Percentiles rank a stretch among this genome's conserved stretches.
These are phyloP conservation scores for Xylaria telfairii DNA, from an alignment of 495 filamentous ascomycete genomes.

Conservation along the genomic window DNA sequence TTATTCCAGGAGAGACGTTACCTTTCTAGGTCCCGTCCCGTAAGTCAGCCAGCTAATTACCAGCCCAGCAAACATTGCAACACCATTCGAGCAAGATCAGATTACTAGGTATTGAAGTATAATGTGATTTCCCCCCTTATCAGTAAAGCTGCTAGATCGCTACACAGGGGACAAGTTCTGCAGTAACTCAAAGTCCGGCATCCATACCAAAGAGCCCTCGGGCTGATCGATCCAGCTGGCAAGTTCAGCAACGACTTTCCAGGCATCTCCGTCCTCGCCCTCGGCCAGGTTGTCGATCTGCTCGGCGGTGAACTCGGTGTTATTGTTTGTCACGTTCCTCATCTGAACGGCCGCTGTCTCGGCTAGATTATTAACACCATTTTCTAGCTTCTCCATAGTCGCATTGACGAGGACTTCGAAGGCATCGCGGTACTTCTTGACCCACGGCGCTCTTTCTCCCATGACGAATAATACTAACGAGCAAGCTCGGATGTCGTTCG, in stretches of 20 bases:
- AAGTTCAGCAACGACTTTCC: constrained; percentile 28
- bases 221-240: constrained; percentile 30
- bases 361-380: constrained; percentile 21
- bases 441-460: constrained; percentile 59
- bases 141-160: not conserved
- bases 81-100: not conserved
- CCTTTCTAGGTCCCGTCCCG: not conserved
- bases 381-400: constrained; percentile 57
- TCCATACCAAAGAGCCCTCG: constrained; percentile 25
- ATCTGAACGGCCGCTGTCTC: constrained; percentile 26
- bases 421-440: constrained; percentile 61
- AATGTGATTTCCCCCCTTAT: not conserved
- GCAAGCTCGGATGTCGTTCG: constrained; percentile 62
- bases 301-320: constrained; percentile 16
- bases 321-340: constrained; percentile 18
- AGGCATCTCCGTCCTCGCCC: constrained; percentile 26
- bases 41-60: not conserved
- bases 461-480: constrained; percentile 61
- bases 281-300: constrained; percentile 12
- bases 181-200: constrained; percentile 28
- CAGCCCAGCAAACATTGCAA: no score
- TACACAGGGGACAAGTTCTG: constrained; percentile 24
- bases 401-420: constrained; percentile 61
- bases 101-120: not conserved
- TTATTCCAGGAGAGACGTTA: not conserved